A percentile compares a stretch with the other conserved stretches of the same genome.
Conservation (phyloP, 2,329 filamentous ascomycete genomes). For the Neonectria neomacrospora region DNA sequence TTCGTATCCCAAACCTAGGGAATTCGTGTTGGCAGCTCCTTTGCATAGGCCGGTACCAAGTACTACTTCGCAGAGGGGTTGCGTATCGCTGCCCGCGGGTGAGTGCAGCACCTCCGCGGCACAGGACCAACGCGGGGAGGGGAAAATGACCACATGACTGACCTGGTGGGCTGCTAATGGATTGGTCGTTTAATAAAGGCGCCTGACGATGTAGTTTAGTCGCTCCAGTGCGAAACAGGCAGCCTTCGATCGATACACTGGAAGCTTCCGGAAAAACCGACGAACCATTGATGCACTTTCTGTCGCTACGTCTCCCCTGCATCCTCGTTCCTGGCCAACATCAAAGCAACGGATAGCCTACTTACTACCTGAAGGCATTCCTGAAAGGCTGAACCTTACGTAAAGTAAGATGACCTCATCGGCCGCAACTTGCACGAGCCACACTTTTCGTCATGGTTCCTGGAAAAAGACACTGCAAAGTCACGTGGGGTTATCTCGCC, state of each 20-base stretch:
- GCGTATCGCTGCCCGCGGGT: neutral
- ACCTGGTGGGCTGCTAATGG: neutral
- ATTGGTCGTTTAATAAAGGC: neutral
- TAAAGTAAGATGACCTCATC: neutral
- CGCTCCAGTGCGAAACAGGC: neutral
- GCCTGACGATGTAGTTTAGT: neutral
- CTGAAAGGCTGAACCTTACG: neutral
- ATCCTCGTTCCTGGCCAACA: slow-evolving; percentile 12
- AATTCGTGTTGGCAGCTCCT: neutral
- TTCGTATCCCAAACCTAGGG: no score
- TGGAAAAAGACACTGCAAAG: neutral
- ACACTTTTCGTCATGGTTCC: slow-evolving; percentile 6
- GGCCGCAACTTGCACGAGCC: slow-evolving; percentile 2
- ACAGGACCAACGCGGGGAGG: slow-evolving; percentile 10
- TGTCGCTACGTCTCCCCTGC: slow-evolving; percentile 9
- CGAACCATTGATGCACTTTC: neutral
- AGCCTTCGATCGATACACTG: neutral
- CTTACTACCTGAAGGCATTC: slow-evolving; percentile 5
- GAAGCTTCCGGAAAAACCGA: neutral
- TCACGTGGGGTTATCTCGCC: slow-evolving; percentile 17
- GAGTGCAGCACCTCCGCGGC: slow-evolving; percentile 11
- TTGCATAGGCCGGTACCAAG: neutral
- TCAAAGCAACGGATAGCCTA: neutral
- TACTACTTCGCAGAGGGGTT: neutral
- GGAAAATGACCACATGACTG: slow-evolving; percentile 4